Evolutionary conservation across 345 rosid genomes (phyloP).

Genomic region (Syzygium aromaticum): DNA sequence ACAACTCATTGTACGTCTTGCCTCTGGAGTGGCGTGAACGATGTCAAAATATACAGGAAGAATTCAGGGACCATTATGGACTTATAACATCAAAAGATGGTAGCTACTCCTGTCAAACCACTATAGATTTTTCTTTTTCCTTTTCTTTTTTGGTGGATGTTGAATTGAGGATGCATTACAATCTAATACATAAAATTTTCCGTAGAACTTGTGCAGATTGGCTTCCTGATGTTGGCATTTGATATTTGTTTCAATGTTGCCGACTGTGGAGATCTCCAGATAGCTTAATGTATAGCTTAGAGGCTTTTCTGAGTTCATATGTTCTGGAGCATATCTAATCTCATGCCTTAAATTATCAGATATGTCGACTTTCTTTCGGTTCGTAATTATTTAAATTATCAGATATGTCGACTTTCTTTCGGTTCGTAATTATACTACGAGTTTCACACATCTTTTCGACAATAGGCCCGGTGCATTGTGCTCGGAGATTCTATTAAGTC

Average conservation of each 20-base stretch:
- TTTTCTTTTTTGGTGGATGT: not conserved
- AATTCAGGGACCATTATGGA: not conserved
- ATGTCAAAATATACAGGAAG: not conserved
- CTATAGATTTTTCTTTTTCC: not conserved
- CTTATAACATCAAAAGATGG: not conserved
- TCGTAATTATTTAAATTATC: not conserved
- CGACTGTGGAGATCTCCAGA: not conserved
- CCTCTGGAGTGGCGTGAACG: slow-evolving; percentile 83
- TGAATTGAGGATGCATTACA: not conserved
- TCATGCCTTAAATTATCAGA: not conserved
- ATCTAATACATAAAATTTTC: not conserved
- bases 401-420: not conserved
- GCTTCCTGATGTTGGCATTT: not conserved
- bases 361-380: not conserved
- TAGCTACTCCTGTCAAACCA: not conserved
- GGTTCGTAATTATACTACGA: not conserved
- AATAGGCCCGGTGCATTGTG: not conserved
- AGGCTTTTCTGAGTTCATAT: not conserved
- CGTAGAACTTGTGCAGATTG: not conserved
- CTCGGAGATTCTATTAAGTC: not conserved
- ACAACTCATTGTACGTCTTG: slow-evolving; percentile 92
- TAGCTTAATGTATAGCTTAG: not conserved
- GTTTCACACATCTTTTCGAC: not conserved
- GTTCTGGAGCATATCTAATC: not conserved
- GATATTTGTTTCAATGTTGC: not conserved